Evolutionary conservation across 2,329 filamentous ascomycete genomes (phyloP), one percentile per base, ranked within the genome.

Genomic region (Fusarium xyrophilum): DNA sequence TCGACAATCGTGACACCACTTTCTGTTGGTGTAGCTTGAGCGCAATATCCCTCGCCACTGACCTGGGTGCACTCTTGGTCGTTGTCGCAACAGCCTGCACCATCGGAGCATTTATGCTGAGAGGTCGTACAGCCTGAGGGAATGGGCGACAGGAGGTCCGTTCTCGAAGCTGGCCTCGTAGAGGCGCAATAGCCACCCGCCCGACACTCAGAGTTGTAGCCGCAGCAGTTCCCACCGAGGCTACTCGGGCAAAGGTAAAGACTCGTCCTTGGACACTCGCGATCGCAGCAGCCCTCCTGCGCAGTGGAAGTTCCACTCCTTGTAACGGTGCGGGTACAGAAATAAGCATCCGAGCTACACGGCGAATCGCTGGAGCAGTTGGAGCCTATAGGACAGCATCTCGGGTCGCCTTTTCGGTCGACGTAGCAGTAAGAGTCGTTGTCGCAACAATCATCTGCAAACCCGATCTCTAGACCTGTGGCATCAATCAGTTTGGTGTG

Each of bases 201-300:
- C 19, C 73, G 76, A 73, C 86, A 88, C 14, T 78, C 73, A 21
- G 74, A 76, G 40, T 79, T 82, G 67, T 80, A 84, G 12, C 70
- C 55, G 69, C 86, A 88, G 76, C 86, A 88, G 51, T 80, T 79
- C 21, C 81, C 81, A 58, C 85, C 84, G 30, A 83, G 78, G 4
- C 59, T 70, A 12, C 60, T 35, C 21, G 83, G 76, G 68, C 85
- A 88, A 27, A 78, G 77, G 68, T 82, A 86, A 48, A 78, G 72
- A 67, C 79, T 81, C 27, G 80, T 79, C 44, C 63, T 69, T 14
- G 79, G 79, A 53, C 83, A 85, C 2, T 66, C 63, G 3, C 82
- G 80, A 33, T 72, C 64, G 69, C 82, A 82, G 68, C 83, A 84
- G 23, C 78, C 78, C 7, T 64, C 50, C 30, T 67, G 65, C 17